phyloP scores from a whole-genome alignment of 768 basidiomycete species.

The Strobilomyces confusus region DNA sequence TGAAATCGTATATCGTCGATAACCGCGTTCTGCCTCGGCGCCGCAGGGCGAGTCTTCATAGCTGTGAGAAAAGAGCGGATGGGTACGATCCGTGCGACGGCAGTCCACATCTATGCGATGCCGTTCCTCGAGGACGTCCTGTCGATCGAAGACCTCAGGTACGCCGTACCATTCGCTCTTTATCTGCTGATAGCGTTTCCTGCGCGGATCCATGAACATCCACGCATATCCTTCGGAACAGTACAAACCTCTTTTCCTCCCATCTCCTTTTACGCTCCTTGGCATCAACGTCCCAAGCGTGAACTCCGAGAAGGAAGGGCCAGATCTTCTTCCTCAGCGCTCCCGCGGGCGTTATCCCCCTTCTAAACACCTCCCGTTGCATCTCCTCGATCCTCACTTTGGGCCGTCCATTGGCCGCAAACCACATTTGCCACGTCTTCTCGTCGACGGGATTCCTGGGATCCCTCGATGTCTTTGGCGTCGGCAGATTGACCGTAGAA shows the following conservation, averaged over 20 bases:
- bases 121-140: conserved; percentile 83
- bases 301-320: conserved; percentile 87
- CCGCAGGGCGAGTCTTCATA: conserved; percentile 34
- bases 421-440: conserved; percentile 74
- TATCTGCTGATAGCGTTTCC: conserved; percentile 63
- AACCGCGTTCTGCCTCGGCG: conserved; percentile 50
- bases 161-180: conserved; percentile 83
- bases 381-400: conserved; percentile 64
- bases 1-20: conserved; percentile 64
- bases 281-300: conserved; percentile 71
- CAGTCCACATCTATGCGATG: conserved; percentile 97
- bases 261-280: conserved; percentile 58
- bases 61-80: conserved; percentile 73
- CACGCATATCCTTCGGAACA: neutral
- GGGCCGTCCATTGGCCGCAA: conserved; percentile 65
- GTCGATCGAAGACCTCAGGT: conserved; percentile 75
- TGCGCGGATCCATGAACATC: conserved; percentile 29
- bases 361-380: conserved; percentile 71
- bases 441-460: conserved; percentile 75
- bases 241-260: conserved; percentile 57
- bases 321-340: conserved; percentile 71
- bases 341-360: conserved; percentile 57
- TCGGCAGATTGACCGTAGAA: conserved; percentile 73
- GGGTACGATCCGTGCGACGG: conserved; percentile 91
- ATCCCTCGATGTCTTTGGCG: conserved; percentile 79